Conservation (phyloP, 352 stramenopile species). For the Lagenidium sp. region DNA sequence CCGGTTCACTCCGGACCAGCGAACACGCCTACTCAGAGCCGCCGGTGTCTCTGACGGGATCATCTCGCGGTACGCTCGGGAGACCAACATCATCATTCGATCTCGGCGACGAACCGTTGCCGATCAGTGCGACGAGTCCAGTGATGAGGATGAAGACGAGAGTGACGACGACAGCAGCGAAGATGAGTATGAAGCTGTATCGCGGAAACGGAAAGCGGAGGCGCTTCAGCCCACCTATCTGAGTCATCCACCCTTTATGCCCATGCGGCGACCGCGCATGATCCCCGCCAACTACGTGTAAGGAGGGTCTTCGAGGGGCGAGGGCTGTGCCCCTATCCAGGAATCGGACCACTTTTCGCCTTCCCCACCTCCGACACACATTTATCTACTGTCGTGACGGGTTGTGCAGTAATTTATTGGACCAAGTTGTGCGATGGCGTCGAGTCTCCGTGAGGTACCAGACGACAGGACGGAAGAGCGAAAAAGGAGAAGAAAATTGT, state of each 20-base stretch:
- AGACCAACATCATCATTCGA: conserved; percentile 37
- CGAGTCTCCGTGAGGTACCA: background rate
- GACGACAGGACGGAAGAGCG: background rate
- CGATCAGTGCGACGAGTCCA: conserved; percentile 12
- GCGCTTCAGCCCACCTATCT: conserved; percentile 28
- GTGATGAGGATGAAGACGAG: conserved; percentile 18
- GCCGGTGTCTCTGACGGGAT: conserved; percentile 28
- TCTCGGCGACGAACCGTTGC: conserved; percentile 23
- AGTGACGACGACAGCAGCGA: conserved; percentile 6
- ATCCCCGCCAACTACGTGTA: conserved; percentile 55
- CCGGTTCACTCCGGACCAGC: conserved; percentile 29
- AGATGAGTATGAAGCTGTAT: conserved; percentile 11
- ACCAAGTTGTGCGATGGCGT: conserved; percentile 12
- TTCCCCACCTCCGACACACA: no score
- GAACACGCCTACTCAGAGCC: conserved; percentile 21
- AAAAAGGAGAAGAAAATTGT: background rate
- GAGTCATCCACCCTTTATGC: conserved; percentile 28
- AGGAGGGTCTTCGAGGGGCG: background rate
- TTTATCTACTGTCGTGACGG: background rate
- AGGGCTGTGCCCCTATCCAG: no score
- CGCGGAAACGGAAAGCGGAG: conserved; percentile 35
- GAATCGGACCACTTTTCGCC: no score
- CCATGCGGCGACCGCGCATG: conserved; percentile 46
- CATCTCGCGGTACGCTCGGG: conserved; percentile 28
- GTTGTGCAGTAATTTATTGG: conserved; percentile 10